A percentile compares a stretch with the other conserved stretches of the same genome.
These are phyloP conservation scores for Hippophae gyantsensis DNA, from an alignment of 306 rosid species.

Conservation along the genomic window DNA sequence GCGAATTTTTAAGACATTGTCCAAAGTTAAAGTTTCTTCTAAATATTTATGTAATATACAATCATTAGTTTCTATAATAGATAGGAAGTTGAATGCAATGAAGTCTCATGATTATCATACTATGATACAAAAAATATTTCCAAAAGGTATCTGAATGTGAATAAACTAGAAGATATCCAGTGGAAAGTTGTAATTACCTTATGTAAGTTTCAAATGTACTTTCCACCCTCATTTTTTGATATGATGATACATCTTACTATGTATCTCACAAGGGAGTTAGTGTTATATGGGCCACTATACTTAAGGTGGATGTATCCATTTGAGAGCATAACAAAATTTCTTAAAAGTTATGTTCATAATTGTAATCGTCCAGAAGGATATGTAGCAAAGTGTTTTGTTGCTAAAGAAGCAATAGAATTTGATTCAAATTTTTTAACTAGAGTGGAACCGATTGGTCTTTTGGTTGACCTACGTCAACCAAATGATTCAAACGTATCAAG, in stretches of 20 bases:
- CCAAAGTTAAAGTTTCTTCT: neutral
- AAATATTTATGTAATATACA: neutral
- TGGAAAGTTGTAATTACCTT: neutral
- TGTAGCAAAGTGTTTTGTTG: neutral
- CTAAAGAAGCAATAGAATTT: neutral
- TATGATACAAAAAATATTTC: neutral
- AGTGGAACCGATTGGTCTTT: neutral
- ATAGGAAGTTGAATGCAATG: neutral
- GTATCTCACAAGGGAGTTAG: neutral
- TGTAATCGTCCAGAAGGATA: neutral
- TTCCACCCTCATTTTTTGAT: neutral
- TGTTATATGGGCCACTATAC: neutral
- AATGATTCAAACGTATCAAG: neutral
- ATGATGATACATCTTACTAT: neutral
- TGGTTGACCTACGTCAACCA: neutral
- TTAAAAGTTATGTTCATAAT: neutral
- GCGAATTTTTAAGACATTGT: no score
- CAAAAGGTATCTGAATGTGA: neutral
- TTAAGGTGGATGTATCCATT: slow-evolving; percentile 4
- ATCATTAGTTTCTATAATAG: neutral
- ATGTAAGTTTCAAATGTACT: neutral
- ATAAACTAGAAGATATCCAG: neutral
- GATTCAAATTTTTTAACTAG: neutral
- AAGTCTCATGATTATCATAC: neutral
- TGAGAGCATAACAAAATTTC: neutral